These are phyloP conservation scores for Juncus inflexus DNA, from an alignment of 176 grass and related monocot species.

Conservation along the genomic window DNA sequence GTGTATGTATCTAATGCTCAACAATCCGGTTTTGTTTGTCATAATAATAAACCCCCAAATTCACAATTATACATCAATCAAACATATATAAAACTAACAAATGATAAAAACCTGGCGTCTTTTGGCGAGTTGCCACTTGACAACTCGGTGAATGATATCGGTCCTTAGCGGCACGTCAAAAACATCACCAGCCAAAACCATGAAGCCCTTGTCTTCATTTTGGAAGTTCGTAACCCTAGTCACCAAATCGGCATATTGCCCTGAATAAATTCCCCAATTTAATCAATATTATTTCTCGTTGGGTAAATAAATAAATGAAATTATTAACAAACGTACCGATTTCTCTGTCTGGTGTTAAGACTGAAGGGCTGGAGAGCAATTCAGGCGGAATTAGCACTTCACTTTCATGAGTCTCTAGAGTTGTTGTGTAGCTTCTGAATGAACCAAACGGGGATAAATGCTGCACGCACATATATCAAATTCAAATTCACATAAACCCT, in stretches of 20 bases:
- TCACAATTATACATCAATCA: background rate
- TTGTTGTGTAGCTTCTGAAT: slow-evolving; percentile 48
- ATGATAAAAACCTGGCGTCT: slow-evolving; percentile 53
- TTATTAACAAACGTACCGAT: slow-evolving; percentile 42
- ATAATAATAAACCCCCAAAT: background rate
- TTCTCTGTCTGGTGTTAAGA: slow-evolving; percentile 50
- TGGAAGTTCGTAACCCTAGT: slow-evolving; percentile 77
- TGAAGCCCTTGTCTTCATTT: slow-evolving; percentile 74
- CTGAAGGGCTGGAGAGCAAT: slow-evolving; percentile 51
- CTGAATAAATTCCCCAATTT: slow-evolving; percentile 30
- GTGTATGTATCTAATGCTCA: too few species aligned
- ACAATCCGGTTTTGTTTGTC: background rate
- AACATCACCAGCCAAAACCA: slow-evolving; percentile 92
- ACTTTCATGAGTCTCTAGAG: slow-evolving; percentile 39
- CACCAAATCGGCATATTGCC: slow-evolving; percentile 72
- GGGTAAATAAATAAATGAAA: slow-evolving; percentile 1
- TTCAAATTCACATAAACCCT: background rate
- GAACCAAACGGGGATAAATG: slow-evolving; percentile 18
- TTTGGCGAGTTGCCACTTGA: slow-evolving; percentile 92
- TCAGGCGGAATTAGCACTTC: slow-evolving; percentile 54
- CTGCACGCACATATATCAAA: slow-evolving; percentile 40
- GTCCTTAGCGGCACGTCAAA: slow-evolving; percentile 87
- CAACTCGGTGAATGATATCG: slow-evolving; percentile 82
- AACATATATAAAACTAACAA: slow-evolving; percentile 6
- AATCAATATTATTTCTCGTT: slow-evolving; percentile 2